Base-by-base conservation (phyloP, 1,284 basidiomycete genomes). In the Coriolopsis trogii region DNA sequence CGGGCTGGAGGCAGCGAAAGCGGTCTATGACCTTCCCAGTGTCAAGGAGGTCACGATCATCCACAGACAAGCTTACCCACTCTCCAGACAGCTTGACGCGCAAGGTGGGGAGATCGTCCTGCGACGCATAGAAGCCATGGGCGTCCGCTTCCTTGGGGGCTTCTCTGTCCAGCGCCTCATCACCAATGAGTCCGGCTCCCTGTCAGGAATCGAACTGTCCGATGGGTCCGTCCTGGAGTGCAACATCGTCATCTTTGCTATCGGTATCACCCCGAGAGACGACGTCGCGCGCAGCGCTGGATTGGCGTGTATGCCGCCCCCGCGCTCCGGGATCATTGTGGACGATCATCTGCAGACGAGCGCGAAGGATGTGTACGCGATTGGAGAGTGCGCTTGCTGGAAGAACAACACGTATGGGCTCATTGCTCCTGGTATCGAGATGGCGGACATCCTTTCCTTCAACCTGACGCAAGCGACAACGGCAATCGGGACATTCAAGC, bases 331-430 rank as follows among this genome's bases (percentile, higher is more conserved):
- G 0, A 77, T 91, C 56, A 67, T 75, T 5, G 81, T 91, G 8
- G 74, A 79, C 39, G 81, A 88, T 46, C 69, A 73, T 46, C 69
- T 91, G 33, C 63, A 71, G 59, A 89, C 87, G 0, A 83, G 77
- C 23, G 77, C 76, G 1, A 62, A 74, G 41, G 78, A 84, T 51
- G 76, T 90, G 4, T 91, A 82, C 56, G 89, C 89, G 2, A 85
- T 91, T 45, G 89, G 89, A 2, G 89, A 91, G 65, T 90, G 88
- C 63, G 87, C 87, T 0, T 78, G 74, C 43, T 91, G 85, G 84
- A 76, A 75, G 47, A 80, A 77, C 3, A 82, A 87, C 47, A 84
- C 81, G 4, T 90, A 83, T 58, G 87, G 87, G 12, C 70, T 89
- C 20, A 87, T 90, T 59, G 86, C 80, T 7, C 87, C 85, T 12